These are phyloP conservation scores for Zygoascus tannicola DNA, from an alignment of 805 yeast genomes.

Conservation along the genomic window DNA sequence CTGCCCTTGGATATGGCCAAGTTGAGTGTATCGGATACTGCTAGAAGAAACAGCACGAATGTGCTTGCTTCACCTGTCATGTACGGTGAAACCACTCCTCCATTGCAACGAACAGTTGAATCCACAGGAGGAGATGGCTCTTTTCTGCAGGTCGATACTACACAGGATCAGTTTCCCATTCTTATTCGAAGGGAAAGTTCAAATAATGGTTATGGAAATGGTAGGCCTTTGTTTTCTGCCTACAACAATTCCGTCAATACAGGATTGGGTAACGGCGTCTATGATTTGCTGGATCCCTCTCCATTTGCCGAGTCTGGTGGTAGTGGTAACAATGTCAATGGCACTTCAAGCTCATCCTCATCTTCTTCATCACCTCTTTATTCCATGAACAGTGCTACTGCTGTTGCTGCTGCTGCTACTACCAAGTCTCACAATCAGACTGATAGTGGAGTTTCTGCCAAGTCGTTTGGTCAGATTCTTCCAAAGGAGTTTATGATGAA, in stretches of 20 bases:
- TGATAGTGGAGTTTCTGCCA: background rate
- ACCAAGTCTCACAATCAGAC: background rate
- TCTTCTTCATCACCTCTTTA: background rate
- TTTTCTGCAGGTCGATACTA: constrained; percentile 24
- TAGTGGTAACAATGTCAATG: background rate
- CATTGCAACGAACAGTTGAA: background rate
- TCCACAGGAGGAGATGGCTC: constrained; percentile 1
- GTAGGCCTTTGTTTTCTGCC: constrained; percentile 1
- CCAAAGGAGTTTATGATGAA: background rate
- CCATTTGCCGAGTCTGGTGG: constrained; percentile 3
- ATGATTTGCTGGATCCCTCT: constrained; percentile 9
- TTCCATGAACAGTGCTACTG: background rate
- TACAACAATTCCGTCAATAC: background rate
- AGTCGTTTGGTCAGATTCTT: background rate
- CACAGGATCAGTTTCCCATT: constrained; percentile 28
- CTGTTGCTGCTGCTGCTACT: background rate
- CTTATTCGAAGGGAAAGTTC: constrained; percentile 24
- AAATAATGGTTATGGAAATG: constrained; percentile 3
- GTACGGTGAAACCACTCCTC: constrained; percentile 7
- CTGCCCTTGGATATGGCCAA: constrained; percentile 7
- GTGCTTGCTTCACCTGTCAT: constrained; percentile 2
- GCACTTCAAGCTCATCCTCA: background rate
- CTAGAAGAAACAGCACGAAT: background rate
- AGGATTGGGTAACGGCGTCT: background rate
- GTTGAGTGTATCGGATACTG: constrained; percentile 2